These are phyloP conservation scores for Neonectria ditissima DNA, from an alignment of 2,329 filamentous ascomycete genomes.

Conservation along the genomic window DNA sequence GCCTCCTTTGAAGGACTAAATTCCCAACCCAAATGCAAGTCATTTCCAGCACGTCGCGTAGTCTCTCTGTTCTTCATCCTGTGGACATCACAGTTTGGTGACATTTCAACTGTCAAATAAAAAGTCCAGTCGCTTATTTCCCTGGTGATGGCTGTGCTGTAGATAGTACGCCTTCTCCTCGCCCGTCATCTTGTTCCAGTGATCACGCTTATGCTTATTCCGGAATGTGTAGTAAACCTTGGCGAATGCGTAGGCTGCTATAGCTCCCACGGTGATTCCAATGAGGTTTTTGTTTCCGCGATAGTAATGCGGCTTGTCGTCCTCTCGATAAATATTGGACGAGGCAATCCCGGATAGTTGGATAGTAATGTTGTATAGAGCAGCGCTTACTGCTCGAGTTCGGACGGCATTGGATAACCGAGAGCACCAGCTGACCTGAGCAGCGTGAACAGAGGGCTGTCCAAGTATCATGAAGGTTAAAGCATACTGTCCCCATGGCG, in stretches of 20 bases:
- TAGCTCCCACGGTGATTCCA: constrained; percentile 10
- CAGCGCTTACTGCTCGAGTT: constrained; percentile 17
- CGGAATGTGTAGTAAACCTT: constrained; percentile 22
- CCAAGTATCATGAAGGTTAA: constrained; percentile 25
- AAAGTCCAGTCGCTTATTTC: constrained; percentile 25
- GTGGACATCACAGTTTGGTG: no score
- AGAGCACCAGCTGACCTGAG: constrained; percentile 24
- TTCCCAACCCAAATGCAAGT: no score
- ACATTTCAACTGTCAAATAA: constrained; percentile 10
- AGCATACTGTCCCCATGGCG: constrained; percentile 22
- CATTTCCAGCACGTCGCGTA: no score
- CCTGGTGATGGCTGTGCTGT: constrained; percentile 1
- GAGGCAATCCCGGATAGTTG: constrained; percentile 20
- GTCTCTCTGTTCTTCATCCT: no score
- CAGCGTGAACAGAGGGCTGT: constrained; percentile 20
- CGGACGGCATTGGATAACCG: constrained; percentile 20
- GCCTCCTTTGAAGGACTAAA: no score
- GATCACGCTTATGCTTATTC: constrained; percentile 18
- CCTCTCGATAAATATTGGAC: constrained; percentile 24
- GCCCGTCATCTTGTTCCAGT: constrained; percentile 17
- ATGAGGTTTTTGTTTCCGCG: constrained; percentile 26
- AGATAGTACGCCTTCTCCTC: constrained; percentile 14
- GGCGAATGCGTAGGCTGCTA: constrained; percentile 11
- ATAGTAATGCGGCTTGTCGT: constrained; percentile 24
- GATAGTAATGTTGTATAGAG: constrained; percentile 24